Evolutionary conservation across 495 filamentous ascomycete genomes (phyloP), one percentile per base, ranked within the genome.

Genomic region (Penicillium crystallinum): DNA sequence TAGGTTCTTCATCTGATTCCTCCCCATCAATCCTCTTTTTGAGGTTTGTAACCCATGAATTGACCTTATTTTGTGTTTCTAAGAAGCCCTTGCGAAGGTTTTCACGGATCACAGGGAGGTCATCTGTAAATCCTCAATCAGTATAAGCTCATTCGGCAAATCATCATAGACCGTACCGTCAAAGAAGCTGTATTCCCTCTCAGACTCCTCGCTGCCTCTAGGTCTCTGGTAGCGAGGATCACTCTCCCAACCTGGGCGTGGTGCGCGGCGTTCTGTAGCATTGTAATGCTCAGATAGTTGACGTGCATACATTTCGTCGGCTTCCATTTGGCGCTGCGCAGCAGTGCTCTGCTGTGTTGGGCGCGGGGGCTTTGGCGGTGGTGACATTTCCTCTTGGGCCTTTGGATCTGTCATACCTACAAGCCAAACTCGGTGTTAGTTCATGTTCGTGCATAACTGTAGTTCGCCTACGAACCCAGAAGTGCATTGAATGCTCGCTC

Each of bases 401-500:
- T 85, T 84, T 18, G 93, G 93, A 71, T 98, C 93, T 47, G 90
- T 91, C 91, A 96, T 95, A 57, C 86, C 90, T 92, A 54, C 22
- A 54, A 6, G 25, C 18, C 22, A 14, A 53, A 46, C 31, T 56
- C 47, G 46, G 25, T 49, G 33, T 29, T 37, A 15, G 45, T 27
- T n/a, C 35, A 14, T 27, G 19, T 14, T 8, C 33, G 38, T 36
- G 14, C 6, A 21, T 14, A 40, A 17, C 8, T 31, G 29, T 19
- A 11, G 11, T 19, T 33, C 22, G 10, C 12, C 18, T 39, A 61
- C 81, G 49, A 71, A 90, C 90, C 86, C 21, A 98, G 78, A 7
- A 99, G 81, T 23, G 95, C 93, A 73, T 96, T 93, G 74, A 97
- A 97, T 34, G 93, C 93, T 11, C 90, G 88, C 64, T 99, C 93